Base-by-base conservation (phyloP, 768 basidiomycete species). In the Rubroboletus pulcherrimus region DNA sequence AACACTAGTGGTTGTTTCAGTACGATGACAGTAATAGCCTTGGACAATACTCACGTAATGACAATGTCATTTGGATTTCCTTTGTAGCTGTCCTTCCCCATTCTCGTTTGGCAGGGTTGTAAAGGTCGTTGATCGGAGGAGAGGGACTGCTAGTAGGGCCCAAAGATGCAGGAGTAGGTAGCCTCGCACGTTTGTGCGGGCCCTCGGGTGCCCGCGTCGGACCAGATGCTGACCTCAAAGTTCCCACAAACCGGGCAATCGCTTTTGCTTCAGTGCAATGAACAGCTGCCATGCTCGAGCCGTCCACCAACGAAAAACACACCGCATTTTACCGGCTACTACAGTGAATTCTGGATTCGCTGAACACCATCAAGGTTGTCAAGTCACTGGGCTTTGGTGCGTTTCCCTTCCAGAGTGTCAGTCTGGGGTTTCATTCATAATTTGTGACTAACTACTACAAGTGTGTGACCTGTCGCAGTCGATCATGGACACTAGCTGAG, bases 41-140 rank as follows among this genome's bases (percentile, higher is more conserved):
- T 9, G 5, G 15, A 31, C 1, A 17, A 4, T 26, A 44, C 60
- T 24, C 39, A 65, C 60, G 54, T 41, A 17, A 65, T 44, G 24
- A 64, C 34, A 0, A 52, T 38, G 53, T 64, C 63, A 0, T 38
- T 47, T 14, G 53, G 56, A 1, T 41, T 3, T 9, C 53, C 17
- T 1, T 19, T 54, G 54, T 56, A 62, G 3, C 24, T 1, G 4
- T 30, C 5, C 31, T 5, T 34, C 17, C 0, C 0, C 54, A 63
- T 53, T 17, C 15, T 49, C 3, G 31, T 26, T 43, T 19, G 14
- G 3, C 3, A 15, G 39, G 14, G 17, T 3, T 26, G n/a, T 48
- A 19, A 37, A 24, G 4, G 26, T 19, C 9, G 15, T 5, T 2
- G 19, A 33, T 14, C 29, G 41, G 19, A 21, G 10, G 15, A 15